These are phyloP conservation scores for Epithemia pelagica DNA, from an alignment of 108 stramenopile species.

Conservation along the genomic window DNA sequence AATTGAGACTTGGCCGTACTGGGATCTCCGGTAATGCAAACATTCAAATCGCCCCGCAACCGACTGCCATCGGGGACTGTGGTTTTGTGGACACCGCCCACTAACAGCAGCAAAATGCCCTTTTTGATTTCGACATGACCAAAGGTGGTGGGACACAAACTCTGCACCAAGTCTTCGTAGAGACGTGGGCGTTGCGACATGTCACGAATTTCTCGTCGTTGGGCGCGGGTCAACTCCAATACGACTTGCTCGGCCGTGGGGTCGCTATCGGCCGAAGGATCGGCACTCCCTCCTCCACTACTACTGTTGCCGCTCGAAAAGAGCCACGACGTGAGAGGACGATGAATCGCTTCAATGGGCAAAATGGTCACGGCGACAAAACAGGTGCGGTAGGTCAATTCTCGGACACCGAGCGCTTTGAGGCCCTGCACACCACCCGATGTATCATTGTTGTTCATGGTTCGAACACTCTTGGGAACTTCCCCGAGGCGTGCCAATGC, in stretches of 20 bases:
- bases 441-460: slow-evolving; percentile 14
- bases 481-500: slow-evolving; percentile 87
- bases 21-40: slow-evolving; percentile 84
- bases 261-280: slow-evolving; percentile 23
- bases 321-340: slow-evolving; percentile 26
- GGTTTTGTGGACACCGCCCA: slow-evolving; percentile 96
- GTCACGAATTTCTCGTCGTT: slow-evolving; percentile 77
- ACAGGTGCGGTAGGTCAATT: slow-evolving; percentile 93
- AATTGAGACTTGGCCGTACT: slow-evolving; percentile 98
- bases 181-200: slow-evolving; percentile 63
- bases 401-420: slow-evolving; percentile 86
- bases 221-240: slow-evolving; percentile 79
- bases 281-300: background rate
- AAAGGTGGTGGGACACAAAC: slow-evolving; percentile 91
- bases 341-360: slow-evolving; percentile 44
- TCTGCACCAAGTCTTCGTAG: slow-evolving; percentile 71
- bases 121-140: slow-evolving; percentile 95
- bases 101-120: slow-evolving; percentile 91
- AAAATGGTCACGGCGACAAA: slow-evolving; percentile 89
- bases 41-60: slow-evolving; percentile 97
- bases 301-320: slow-evolving; percentile 9
- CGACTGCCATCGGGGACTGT: slow-evolving; percentile 91
- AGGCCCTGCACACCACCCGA: slow-evolving; percentile 90
- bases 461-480: slow-evolving; percentile 32
- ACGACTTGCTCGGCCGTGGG: slow-evolving; percentile 75